phyloP scores from a whole-genome alignment of 805 yeast genomes.

The Ogataea wickerhamii region DNA sequence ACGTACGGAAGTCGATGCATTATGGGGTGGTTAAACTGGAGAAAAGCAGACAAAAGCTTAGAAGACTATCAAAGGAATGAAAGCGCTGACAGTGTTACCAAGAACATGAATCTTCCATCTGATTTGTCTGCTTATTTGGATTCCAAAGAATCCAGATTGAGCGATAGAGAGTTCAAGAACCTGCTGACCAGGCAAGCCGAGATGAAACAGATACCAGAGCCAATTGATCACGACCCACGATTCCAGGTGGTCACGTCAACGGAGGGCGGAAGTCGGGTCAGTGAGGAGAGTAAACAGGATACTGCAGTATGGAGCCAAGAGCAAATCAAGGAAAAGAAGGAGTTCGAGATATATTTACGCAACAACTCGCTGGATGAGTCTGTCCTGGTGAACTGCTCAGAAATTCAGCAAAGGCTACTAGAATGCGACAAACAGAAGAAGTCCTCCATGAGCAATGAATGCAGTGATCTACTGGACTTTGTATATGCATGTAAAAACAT shows the following conservation, averaged over 20 bases:
- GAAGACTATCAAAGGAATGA: constrained; percentile 4
- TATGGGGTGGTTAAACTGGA: constrained; percentile 19
- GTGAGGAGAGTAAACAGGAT: too few species aligned
- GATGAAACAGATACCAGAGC: too few species aligned
- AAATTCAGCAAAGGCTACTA: constrained; percentile 27
- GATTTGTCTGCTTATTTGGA: constrained; percentile 27
- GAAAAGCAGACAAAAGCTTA: not conserved
- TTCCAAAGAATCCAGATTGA: constrained; percentile 24
- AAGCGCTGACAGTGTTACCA: constrained; percentile 3
- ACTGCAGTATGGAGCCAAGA: constrained; percentile 11
- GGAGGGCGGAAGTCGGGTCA: not conserved
- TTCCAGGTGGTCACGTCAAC: not conserved
- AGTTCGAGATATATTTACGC: constrained; percentile 29
- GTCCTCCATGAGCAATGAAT: constrained; percentile 21
- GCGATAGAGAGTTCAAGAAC: constrained; percentile 32
- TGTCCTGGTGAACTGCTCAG: constrained; percentile 33
- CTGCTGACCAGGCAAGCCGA: constrained; percentile 14
- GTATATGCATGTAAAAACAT: constrained; percentile 29
- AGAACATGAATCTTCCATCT: constrained; percentile 16
- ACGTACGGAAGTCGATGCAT: too few species aligned
- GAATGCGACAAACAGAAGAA: constrained; percentile 25
- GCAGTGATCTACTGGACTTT: constrained; percentile 27
- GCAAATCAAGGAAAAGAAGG: constrained; percentile 12
- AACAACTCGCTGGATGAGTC: constrained; percentile 27
- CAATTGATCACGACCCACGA: not conserved